Conservation (phyloP, 768 basidiomycete species). For the Kondoa malvinella region DNA sequence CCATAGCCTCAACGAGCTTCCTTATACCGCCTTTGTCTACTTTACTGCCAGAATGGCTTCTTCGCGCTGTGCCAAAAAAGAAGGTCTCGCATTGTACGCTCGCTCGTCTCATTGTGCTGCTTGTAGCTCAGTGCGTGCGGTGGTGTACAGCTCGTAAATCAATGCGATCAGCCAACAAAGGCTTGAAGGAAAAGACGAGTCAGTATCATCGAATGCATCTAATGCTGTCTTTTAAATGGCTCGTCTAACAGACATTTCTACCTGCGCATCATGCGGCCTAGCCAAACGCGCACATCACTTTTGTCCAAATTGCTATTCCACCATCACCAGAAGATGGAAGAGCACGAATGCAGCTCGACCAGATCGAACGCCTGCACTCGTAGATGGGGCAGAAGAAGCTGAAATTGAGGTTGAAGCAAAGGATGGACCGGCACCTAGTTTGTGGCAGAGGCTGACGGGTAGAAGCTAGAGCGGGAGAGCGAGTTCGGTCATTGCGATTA, state of each 20-base stretch:
- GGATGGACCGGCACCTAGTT: not conserved
- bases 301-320: conserved; percentile 16
- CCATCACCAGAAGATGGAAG: conserved; percentile 14
- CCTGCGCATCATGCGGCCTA: conserved; percentile 15
- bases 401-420: no score
- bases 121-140: not conserved
- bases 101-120: not conserved
- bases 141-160: conserved; percentile 9
- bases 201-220: not conserved
- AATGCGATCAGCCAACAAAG: conserved; percentile 17
- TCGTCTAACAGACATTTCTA: conserved; percentile 15
- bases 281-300: conserved; percentile 16
- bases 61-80: conserved; percentile 19
- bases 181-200: conserved; percentile 17
- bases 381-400: not conserved
- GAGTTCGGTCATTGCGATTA: conserved; percentile 12
- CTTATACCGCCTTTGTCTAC: not conserved
- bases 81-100: conserved; percentile 14
- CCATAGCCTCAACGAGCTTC: not conserved
- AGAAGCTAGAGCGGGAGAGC: no score
- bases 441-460: no score
- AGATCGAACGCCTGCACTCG: not conserved
- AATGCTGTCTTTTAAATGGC: no score
- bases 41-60: conserved; percentile 3
- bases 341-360: not conserved